phyloP scores from a whole-genome alignment of 1,284 basidiomycete species.

The Sanghuangporus sanghuang region DNA sequence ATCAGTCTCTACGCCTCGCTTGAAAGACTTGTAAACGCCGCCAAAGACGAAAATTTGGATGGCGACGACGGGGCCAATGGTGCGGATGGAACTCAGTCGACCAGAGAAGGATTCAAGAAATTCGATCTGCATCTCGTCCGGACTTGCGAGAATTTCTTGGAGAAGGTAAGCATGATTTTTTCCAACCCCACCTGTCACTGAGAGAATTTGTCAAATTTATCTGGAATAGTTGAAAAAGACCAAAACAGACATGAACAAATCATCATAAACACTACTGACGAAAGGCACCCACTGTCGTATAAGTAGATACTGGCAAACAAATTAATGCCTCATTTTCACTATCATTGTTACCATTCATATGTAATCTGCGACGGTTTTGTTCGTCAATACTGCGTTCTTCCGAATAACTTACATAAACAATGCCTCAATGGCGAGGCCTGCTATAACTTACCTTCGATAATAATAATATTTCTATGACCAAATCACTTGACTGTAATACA shows the following conservation, averaged over 20 bases:
- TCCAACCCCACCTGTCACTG: neutral
- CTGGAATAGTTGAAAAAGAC: neutral
- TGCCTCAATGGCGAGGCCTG: too few relatives aligned
- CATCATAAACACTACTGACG: too few relatives aligned
- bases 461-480: too few relatives aligned
- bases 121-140: neutral
- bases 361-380: too few relatives aligned
- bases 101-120: neutral
- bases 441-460: too few relatives aligned
- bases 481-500: neutral
- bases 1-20: constrained; percentile 10
- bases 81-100: neutral
- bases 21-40: neutral
- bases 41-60: neutral
- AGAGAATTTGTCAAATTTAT: neutral
- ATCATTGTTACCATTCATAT: too few relatives aligned
- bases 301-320: too few relatives aligned
- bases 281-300: too few relatives aligned
- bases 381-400: too few relatives aligned
- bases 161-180: neutral
- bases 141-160: neutral
- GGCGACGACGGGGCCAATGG: neutral
- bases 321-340: too few relatives aligned
- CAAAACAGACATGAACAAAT: neutral
- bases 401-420: too few relatives aligned